Percentiles rank a stretch among this genome's conserved stretches.
phyloP scores from a whole-genome alignment of 140 eudicot genomes.

The Oenanthe javanica region DNA sequence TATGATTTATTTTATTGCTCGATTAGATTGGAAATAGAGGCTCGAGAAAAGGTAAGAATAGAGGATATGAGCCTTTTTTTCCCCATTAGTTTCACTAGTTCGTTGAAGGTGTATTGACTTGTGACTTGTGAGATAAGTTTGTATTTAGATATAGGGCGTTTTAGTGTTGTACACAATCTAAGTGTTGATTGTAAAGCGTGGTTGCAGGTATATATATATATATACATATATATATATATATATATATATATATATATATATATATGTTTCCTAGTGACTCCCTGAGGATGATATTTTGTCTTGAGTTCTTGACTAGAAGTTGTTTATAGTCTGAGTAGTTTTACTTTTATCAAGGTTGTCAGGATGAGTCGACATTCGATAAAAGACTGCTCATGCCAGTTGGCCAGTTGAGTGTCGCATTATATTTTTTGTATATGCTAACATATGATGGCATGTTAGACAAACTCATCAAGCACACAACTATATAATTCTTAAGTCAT shows the following conservation, averaged over 20 bases:
- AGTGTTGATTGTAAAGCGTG: background rate
- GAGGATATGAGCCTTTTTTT: background rate
- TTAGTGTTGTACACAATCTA: background rate
- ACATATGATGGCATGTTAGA: background rate
- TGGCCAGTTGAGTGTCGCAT: background rate
- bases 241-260: too few relatives aligned
- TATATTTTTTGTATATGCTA: background rate
- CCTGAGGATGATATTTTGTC: background rate
- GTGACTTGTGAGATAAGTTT: background rate
- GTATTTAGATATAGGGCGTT: background rate
- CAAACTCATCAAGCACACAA: background rate
- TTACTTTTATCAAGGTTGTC: background rate
- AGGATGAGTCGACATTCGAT: background rate
- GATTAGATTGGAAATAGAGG: background rate
- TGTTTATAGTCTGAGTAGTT: background rate
- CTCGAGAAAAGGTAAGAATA: background rate
- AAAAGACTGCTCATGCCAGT: background rate
- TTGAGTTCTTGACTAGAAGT: background rate
- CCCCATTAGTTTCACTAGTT: background rate
- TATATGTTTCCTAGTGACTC: background rate
- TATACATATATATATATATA: too few relatives aligned
- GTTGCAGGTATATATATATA: background rate
- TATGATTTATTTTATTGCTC: background rate
- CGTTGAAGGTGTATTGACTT: background rate
- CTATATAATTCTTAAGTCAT: background rate